Base-by-base conservation (phyloP, 768 basidiomycete genomes). In the Cystoderma amianthinum region DNA sequence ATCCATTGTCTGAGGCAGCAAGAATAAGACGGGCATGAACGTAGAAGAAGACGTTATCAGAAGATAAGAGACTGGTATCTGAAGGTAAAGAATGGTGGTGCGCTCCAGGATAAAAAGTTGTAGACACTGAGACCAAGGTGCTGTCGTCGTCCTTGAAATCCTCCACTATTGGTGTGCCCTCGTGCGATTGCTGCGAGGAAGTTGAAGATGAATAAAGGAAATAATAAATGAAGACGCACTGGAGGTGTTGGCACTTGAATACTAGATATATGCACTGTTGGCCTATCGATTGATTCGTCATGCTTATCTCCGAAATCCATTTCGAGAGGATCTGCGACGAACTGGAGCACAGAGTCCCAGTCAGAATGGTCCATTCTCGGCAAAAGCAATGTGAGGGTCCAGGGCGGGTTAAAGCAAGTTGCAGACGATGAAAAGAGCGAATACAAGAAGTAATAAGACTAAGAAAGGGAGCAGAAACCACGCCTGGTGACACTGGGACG, bases 21-120 rank as follows among this genome's bases (percentile, higher is more conserved):
- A 83, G 67, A 32, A 91, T 63, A 39, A 76, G 51, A 32, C 76
- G 64, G 0, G 69, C 64, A 56, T 90, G 85, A 4, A 82, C 81
- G 53, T 90, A 90, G 70, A 92, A 92, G 60, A 88, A 87, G 30
- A 92, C 85, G 13, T 74, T 72, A 53, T 92, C 89, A 20, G 78
- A 70, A 2, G 85, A 80, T 41, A 88, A 63, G 38, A 88, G 61
- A 49, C 83, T 68, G 33, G 78, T 49, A 55, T 91, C 82, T 1
- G 83, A 77, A 1, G 69, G 67, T n/a, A 70, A 56, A 0, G 72
- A 51, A 24, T 74, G 66, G 45, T 73, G 71, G 44, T 78, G 73
- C 2, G 83, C 78, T 25, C 75, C 78, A 2, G 87, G 85, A 52
- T 74, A 81, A 62, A 90, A 91, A 0, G 85, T 85, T 19, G 88